Percentiles rank a stretch among this genome's conserved stretches.
Conservation (phyloP, 2,329 filamentous ascomycete genomes). For the Albifimbria verrucaria region DNA sequence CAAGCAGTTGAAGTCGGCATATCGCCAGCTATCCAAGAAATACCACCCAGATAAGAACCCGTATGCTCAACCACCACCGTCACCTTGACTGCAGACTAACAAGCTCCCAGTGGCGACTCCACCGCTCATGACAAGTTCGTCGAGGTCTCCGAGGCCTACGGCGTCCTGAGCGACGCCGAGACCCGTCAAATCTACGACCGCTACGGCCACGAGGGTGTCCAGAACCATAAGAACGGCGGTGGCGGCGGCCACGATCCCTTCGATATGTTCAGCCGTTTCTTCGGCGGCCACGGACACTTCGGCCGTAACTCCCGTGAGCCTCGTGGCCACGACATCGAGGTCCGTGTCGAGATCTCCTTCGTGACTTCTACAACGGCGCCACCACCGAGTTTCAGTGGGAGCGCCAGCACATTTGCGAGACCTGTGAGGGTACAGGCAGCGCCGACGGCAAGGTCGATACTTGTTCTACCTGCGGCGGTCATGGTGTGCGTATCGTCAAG, state of each 20-base stretch:
- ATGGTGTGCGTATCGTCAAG: conserved; percentile 81
- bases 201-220: conserved; percentile 86
- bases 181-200: conserved; percentile 89
- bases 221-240: conserved; percentile 73
- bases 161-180: conserved; percentile 76
- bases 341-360: conserved; percentile 74
- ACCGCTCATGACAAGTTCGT: conserved; percentile 88
- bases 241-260: conserved; percentile 78
- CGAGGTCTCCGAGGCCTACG: conserved; percentile 91
- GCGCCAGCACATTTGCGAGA: conserved; percentile 91
- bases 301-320: conserved; percentile 70
- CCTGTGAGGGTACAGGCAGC: conserved; percentile 82
- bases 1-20: conserved; percentile 88
- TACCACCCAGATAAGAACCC: conserved; percentile 98
- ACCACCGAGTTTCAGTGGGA: conserved; percentile 86
- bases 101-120: conserved; percentile 66
- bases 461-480: conserved; percentile 73
- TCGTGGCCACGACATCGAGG: conserved; percentile 83
- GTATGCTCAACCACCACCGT: conserved; percentile 46
- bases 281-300: conserved; percentile 85
- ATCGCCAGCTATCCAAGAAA: conserved; percentile 88
- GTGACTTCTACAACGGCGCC: conserved; percentile 89
- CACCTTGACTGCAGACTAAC: too few species aligned
- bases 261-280: conserved; percentile 94
- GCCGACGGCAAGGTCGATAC: conserved; percentile 80